Conservation (phyloP, 176 grass and related monocot species). For the Hyparrhenia diplandra region DNA sequence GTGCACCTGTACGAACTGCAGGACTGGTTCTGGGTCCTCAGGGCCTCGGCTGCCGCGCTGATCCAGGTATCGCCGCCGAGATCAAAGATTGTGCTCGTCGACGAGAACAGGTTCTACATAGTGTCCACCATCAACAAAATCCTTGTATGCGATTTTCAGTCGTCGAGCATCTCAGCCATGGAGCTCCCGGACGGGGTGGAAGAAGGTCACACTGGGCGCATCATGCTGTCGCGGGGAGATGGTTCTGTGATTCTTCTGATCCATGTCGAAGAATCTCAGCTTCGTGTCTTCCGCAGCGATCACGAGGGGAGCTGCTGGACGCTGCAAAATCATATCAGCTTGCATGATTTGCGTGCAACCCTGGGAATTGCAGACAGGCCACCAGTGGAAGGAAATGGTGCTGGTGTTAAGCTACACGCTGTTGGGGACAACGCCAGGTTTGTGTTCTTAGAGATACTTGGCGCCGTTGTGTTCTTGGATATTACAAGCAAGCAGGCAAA, state of each 20-base stretch:
- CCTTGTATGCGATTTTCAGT: not conserved
- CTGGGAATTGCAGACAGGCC: not conserved
- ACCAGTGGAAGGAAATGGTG: not conserved
- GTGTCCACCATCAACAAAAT: not conserved
- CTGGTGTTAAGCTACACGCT: not conserved
- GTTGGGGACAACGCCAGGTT: not conserved
- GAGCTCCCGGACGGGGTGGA: not conserved
- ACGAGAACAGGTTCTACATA: not conserved
- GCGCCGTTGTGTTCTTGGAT: not conserved
- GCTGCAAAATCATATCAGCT: not conserved
- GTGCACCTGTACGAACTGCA: slow-evolving; percentile 8
- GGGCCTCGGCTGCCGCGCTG: not conserved
- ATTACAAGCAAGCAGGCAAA: not conserved
- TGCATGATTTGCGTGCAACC: not conserved
- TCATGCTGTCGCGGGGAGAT: not conserved
- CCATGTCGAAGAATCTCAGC: not conserved
- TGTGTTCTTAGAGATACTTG: not conserved
- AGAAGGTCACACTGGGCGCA: not conserved
- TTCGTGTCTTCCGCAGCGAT: not conserved
- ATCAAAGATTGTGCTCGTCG: not conserved
- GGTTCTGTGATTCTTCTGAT: not conserved
- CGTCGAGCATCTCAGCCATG: not conserved
- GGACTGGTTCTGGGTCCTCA: not conserved
- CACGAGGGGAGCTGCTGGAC: not conserved
- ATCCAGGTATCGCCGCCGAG: not conserved